These are phyloP conservation scores for Microdochium trichocladiopsis DNA, from an alignment of 2,329 filamentous ascomycete species.

Conservation along the genomic window DNA sequence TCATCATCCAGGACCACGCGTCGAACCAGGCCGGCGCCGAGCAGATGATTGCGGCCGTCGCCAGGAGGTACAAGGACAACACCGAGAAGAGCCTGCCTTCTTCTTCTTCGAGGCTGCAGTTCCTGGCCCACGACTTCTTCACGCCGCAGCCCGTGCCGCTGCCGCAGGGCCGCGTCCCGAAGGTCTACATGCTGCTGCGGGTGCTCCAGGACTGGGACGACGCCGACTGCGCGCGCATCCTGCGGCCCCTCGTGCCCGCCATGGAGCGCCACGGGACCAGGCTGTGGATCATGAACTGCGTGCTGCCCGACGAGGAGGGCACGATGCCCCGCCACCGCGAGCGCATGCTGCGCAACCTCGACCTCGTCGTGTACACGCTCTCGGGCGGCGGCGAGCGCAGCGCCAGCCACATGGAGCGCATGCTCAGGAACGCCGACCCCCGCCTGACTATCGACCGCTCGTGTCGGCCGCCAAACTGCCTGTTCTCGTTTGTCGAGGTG, in stretches of 20 bases:
- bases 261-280: conserved; percentile 13
- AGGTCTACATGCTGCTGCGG: conserved; percentile 26
- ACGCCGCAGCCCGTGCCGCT: conserved; percentile 18
- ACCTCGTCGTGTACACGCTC: conserved; percentile 8
- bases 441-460: conserved; percentile 3
- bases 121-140: conserved; percentile 27
- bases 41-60: too few species aligned
- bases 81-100: too few species aligned
- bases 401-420: conserved; percentile 2
- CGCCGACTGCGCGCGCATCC: conserved; percentile 23
- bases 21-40: conserved; percentile 2
- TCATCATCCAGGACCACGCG: conserved; percentile 4
- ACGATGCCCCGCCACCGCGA: conserved; percentile 5
- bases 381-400: conserved; percentile 8
- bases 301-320: conserved; percentile 5
- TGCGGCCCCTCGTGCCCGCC: conserved; percentile 22
- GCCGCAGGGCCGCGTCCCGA: conserved; percentile 8
- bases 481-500: neutral
- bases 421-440: conserved; percentile 5
- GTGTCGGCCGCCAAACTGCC: neutral
- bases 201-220: conserved; percentile 32
- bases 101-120: conserved; percentile 15
- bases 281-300: conserved; percentile 6
- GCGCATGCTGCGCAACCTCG: conserved; percentile 5
- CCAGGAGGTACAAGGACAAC: conserved; percentile 3